Percentiles rank a stretch among this genome's conserved stretches.
These are phyloP conservation scores for Nannochloris sp. DNA, from an alignment of 139 green algal genomes.

Conservation along the genomic window DNA sequence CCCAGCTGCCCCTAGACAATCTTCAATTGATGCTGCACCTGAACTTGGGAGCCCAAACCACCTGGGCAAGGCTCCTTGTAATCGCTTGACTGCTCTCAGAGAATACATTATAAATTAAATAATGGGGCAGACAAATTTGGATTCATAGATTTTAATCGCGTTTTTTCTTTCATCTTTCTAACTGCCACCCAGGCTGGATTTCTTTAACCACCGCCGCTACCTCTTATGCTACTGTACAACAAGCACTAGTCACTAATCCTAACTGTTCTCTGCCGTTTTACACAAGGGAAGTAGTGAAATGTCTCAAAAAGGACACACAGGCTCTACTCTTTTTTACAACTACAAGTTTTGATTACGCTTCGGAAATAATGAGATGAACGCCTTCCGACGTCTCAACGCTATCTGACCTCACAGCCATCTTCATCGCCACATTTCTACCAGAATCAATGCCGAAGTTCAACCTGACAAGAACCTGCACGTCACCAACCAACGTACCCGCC, in stretches of 20 bases:
- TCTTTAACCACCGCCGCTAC: no score
- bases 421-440: conserved; percentile 88
- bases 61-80: neutral
- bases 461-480: conserved; percentile 65
- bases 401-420: conserved; percentile 81
- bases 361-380: conserved; percentile 89
- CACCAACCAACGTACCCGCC: conserved; percentile 70
- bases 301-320: neutral
- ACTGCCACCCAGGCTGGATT: no score
- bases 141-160: no score
- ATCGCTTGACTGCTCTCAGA: neutral
- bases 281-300: neutral
- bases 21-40: neutral
- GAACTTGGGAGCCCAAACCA: neutral
- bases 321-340: neutral
- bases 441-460: conserved; percentile 90
- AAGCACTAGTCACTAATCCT: no score
- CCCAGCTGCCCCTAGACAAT: neutral
- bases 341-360: conserved; percentile 34
- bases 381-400: conserved; percentile 52
- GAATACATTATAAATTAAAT: conserved; percentile 1
- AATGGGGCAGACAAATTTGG: no score
- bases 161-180: no score
- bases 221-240: no score
- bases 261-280: no score